Evolutionary conservation across 192 early-diverging fungal species (phyloP), one percentile per base, ranked within the genome.

Genomic region (Spizellomyces punctatus): DNA sequence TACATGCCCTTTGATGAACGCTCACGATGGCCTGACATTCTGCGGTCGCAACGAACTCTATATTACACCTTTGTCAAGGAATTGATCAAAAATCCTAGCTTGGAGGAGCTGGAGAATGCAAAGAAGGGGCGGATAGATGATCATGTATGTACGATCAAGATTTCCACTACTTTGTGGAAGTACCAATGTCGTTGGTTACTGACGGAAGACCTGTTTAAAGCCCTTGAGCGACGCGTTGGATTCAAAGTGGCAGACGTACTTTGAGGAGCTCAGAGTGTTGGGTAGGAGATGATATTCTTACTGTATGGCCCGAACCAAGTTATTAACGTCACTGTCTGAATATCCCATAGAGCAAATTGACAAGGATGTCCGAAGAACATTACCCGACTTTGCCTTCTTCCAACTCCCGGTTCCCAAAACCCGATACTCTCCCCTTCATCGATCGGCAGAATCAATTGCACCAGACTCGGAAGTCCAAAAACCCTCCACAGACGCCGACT

Each of bases 371-470:
- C 61, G 90, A 50, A 77, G 91, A 16, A 92, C 92, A 7, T 76
- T 92, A 22, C 90, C 92, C 6, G 90, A 92, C 62, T 79, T 92
- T 63, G 85, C 86, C 0, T 92, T 93, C 76, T 92, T 93, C 64
- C 89, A 89, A 66, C 80, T 79, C 5, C 87, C 84, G 16, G 84
- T 93, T 41, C 81, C 86, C 10, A 46, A 22, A 41, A 56, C 55
- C n/a, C 42, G 46, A 45, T 42, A 48, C 22, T 69, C 58, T 21
- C 63, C 63, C 14, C 45, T 64, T 36, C 27, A 64, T 19, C 17
- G 12, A n/a, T 12, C 50, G 14, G 17, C 50, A 54, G 17, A 54
- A 54, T 12, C 12, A 36, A 36, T 36, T 36, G 27, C 27, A 36
- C 27, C 27, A 36, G 27, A 36, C 27, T 36, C 27, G 0, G 27